A percentile compares a stretch with the other conserved stretches of the same genome.
Conservation (phyloP, 257 asterid genomes). For the Nicotiana obtusifolia region DNA sequence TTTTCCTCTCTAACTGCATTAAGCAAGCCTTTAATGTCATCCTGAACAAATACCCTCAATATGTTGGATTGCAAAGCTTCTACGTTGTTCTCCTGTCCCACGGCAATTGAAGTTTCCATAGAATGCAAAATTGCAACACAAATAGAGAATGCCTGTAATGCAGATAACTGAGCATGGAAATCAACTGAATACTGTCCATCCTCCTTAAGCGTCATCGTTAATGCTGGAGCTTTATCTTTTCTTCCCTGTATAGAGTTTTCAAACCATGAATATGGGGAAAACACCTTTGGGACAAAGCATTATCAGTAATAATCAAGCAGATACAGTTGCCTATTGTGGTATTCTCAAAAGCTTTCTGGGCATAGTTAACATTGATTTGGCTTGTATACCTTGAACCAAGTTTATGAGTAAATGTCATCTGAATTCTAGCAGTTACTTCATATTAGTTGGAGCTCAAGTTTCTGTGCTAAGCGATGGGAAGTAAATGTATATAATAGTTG, state of each 20-base stretch:
- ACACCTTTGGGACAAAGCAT: not conserved
- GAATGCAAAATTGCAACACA: conserved; percentile 69
- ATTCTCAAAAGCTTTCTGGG: not conserved
- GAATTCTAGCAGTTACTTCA: not conserved
- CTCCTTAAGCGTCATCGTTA: conserved; percentile 42
- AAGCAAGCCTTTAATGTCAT: conserved; percentile 43
- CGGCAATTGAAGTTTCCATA: conserved; percentile 42
- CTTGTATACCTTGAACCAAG: not conserved
- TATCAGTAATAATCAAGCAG: not conserved
- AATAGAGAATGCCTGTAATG: conserved; percentile 85
- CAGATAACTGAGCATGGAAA: conserved; percentile 81
- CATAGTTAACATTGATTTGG: not conserved
- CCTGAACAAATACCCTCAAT: conserved; percentile 46
- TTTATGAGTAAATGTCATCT: not conserved
- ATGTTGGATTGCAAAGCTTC: conserved; percentile 49
- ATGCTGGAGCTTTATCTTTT: conserved; percentile 50
- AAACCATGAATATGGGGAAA: not conserved
- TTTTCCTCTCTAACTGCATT: conserved; percentile 50
- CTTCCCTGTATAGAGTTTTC: conserved; percentile 50
- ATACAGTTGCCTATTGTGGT: not conserved
- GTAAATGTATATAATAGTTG: not conserved
- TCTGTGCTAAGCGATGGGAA: not conserved
- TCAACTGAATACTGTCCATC: conserved; percentile 71
- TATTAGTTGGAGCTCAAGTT: not conserved
- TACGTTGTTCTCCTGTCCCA: conserved; percentile 38